These are phyloP conservation scores for Lactarius sp. DNA, from an alignment of 768 basidiomycete species.

Conservation along the genomic window DNA sequence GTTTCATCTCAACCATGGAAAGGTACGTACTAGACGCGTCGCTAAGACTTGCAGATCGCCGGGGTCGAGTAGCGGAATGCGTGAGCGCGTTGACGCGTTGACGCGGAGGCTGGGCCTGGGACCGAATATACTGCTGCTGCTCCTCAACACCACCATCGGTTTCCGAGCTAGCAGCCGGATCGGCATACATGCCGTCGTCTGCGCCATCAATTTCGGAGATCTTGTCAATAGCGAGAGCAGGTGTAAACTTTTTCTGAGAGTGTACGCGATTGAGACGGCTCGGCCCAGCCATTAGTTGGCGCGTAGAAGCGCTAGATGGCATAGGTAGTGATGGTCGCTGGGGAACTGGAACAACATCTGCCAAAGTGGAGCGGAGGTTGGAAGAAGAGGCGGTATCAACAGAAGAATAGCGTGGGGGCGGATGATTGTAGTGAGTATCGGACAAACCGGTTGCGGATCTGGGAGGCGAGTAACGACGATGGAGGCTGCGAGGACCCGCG, in stretches of 20 bases:
- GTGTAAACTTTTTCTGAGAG: conserved; percentile 22
- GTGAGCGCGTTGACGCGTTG: conserved; percentile 31
- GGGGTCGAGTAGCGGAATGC: conserved; percentile 49
- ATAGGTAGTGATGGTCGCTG: conserved; percentile 23
- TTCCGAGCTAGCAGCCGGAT: conserved; percentile 34
- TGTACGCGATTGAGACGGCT: conserved; percentile 26
- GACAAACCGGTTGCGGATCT: conserved; percentile 15
- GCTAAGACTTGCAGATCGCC: conserved; percentile 75
- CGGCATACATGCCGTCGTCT: conserved; percentile 37
- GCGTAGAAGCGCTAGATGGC: conserved; percentile 14
- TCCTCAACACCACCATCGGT: conserved; percentile 38
- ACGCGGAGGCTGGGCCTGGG: conserved; percentile 26
- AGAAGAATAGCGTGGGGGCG: conserved; percentile 13
- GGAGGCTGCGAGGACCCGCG: neutral
- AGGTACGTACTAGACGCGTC: conserved; percentile 46
- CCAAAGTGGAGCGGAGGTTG: conserved; percentile 17
- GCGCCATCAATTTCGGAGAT: conserved; percentile 44
- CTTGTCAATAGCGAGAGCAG: conserved; percentile 40
- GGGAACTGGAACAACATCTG: conserved; percentile 25
- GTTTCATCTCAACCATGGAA: neutral
- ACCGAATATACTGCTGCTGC: conserved; percentile 6
- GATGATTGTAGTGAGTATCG: conserved; percentile 7
- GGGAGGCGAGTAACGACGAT: conserved; percentile 24
- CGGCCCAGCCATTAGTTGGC: conserved; percentile 21
- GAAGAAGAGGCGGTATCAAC: conserved; percentile 14